Evolutionary conservation across 306 rosid species (phyloP).

Genomic region (Aeschynomene evenia): DNA sequence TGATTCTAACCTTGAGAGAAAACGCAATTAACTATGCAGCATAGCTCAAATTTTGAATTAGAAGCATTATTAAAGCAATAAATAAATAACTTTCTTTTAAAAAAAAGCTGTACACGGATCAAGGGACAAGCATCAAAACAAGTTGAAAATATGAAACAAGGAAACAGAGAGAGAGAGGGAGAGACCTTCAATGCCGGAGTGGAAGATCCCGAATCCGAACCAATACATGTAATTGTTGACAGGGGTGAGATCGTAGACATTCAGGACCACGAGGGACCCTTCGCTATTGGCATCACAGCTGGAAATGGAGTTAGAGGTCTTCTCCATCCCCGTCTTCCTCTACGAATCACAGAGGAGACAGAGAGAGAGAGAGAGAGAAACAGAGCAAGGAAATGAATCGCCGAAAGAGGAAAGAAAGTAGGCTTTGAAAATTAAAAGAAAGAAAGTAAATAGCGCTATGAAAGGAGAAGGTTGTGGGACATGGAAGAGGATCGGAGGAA

Average conservation of each 20-base stretch:
- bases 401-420: neutral
- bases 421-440: no score
- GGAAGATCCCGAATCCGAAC: conserved; percentile 91
- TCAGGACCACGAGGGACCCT: conserved; percentile 53
- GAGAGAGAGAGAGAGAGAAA: neutral
- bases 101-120: conserved; percentile 26
- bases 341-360: neutral
- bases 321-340: conserved; percentile 54
- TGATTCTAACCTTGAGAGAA: neutral
- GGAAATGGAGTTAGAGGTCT: conserved; percentile 42
- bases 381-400: neutral
- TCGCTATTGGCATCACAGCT: conserved; percentile 22
- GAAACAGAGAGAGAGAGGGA: neutral
- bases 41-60: neutral
- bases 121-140: neutral
- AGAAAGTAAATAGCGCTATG: no score
- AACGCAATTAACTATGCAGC: neutral
- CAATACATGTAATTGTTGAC: conserved; percentile 71
- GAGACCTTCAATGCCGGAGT: conserved; percentile 90
- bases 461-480: neutral
- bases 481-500: neutral
- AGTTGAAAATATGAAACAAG: neutral
- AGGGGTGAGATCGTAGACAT: conserved; percentile 94
- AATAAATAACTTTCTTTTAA: neutral
- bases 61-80: neutral